Evolutionary conservation across 2,329 filamentous ascomycete genomes (phyloP).

Genomic region (Fusarium tjaetaba): DNA sequence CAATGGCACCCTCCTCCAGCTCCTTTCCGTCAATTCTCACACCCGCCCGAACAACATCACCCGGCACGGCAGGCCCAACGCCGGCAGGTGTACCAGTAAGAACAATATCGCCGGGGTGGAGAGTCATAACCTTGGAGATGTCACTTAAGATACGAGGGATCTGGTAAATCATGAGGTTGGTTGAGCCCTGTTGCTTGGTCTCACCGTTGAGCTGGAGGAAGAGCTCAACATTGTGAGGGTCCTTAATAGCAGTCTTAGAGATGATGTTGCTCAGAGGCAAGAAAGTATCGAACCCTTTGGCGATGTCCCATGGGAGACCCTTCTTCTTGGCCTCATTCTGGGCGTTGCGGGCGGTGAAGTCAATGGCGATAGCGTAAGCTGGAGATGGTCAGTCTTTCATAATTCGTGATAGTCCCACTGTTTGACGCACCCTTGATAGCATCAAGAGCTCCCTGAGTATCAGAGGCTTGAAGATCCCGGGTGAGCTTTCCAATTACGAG

Average conservation of each 20-base stretch:
- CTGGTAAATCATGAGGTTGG: conserved; percentile 92
- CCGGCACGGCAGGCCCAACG: conserved; percentile 84
- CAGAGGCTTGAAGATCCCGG: conserved; percentile 77
- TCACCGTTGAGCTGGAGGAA: conserved; percentile 86
- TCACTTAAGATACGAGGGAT: conserved; percentile 89
- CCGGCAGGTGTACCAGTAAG: conserved; percentile 98
- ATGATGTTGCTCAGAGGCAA: conserved; percentile 86
- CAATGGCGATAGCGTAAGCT: conserved; percentile 92
- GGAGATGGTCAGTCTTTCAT: conserved; percentile 6
- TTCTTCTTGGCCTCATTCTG: conserved; percentile 97
- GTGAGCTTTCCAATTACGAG: conserved; percentile 86
- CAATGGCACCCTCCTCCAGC: conserved; percentile 83
- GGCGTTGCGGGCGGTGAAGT: conserved; percentile 96
- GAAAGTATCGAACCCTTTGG: conserved; percentile 98
- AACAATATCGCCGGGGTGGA: conserved; percentile 91
- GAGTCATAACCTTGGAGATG: conserved; percentile 93
- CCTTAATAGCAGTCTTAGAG: conserved; percentile 78
- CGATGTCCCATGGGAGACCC: conserved; percentile 94
- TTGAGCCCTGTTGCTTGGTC: conserved; percentile 84
- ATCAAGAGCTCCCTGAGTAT: conserved; percentile 79
- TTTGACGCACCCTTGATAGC: conserved; percentile 76
- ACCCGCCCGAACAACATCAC: conserved; percentile 88
- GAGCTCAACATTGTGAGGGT: conserved; percentile 89
- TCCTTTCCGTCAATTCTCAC: conserved; percentile 83
- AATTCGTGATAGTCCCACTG: neutral